Conservation (phyloP, 352 stramenopile species). For the Phytopythium sindhum region DNA sequence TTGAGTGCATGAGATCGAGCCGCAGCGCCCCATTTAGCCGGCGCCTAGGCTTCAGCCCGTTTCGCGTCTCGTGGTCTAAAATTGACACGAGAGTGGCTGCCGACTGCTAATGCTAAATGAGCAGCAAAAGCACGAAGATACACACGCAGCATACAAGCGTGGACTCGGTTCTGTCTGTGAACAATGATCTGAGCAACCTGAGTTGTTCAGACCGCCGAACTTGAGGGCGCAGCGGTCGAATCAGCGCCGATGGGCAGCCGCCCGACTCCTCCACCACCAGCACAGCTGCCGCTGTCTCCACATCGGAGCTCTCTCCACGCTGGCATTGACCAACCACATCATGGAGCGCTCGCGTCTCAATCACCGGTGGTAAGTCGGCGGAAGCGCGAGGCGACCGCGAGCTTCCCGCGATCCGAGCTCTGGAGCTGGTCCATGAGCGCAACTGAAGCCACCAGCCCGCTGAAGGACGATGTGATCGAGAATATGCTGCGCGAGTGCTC, state of each 20-base stretch:
- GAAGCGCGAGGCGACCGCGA: constrained; percentile 17
- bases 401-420: constrained; percentile 54
- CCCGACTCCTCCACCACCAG: not conserved
- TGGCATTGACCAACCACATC: not conserved
- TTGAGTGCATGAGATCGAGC: not conserved
- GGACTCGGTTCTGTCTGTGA: not conserved
- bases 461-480: constrained; percentile 49
- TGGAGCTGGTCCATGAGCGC: constrained; percentile 46
- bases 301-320: not conserved
- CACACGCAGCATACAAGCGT: not conserved
- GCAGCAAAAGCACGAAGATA: not conserved
- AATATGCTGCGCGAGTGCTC: constrained; percentile 53
- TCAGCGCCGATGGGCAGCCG: not conserved
- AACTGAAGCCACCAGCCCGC: not conserved
- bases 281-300: not conserved
- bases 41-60: not conserved
- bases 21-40: not conserved
- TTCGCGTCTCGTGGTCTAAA: not conserved
- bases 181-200: not conserved
- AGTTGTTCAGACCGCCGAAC: not conserved
- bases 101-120: too few species aligned
- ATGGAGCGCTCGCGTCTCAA: not conserved
- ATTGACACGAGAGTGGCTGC: not conserved
- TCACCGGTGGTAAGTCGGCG: constrained; percentile 11
- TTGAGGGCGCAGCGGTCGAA: not conserved